phyloP scores from a whole-genome alignment of 108 stramenopile genomes.

The Cyclostephanos tholiformis region DNA sequence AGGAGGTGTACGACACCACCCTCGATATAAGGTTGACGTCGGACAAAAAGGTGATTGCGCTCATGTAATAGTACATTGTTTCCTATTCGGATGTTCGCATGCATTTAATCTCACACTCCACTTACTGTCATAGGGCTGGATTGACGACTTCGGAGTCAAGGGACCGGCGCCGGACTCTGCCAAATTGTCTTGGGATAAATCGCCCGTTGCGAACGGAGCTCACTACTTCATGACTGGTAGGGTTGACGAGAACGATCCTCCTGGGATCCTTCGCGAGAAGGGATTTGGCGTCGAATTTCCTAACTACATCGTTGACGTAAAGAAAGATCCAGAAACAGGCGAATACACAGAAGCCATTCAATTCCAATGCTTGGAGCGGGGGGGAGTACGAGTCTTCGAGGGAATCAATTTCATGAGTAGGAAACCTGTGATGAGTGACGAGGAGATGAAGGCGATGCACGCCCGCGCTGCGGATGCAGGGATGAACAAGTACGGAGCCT shows the following conservation, averaged over 20 bases:
- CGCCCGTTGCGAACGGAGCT: constrained; percentile 91
- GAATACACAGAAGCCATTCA: constrained; percentile 91
- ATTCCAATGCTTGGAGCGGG: constrained; percentile 90
- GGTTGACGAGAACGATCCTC: constrained; percentile 82
- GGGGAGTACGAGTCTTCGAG: constrained; percentile 94
- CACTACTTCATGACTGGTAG: constrained; percentile 93
- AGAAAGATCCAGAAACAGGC: constrained; percentile 71
- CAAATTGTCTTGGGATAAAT: constrained; percentile 84
- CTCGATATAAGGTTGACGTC: constrained; percentile 80
- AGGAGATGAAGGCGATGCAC: constrained; percentile 81
- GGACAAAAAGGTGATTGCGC: constrained; percentile 28
- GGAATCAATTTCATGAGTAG: constrained; percentile 93
- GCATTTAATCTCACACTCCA: not conserved
- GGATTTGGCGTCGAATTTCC: constrained; percentile 94
- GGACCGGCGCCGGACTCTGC: constrained; percentile 86
- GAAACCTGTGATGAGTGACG: constrained; percentile 76
- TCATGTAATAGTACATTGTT: not conserved
- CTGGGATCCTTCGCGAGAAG: constrained; percentile 83
- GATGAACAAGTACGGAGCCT: constrained; percentile 87
- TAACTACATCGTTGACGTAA: constrained; percentile 89
- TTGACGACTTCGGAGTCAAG: constrained; percentile 89
- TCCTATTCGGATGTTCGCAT: constrained; percentile 4
- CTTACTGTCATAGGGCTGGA: constrained; percentile 60
- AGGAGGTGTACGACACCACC: constrained; percentile 92
- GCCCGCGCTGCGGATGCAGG: constrained; percentile 77